phyloP scores from a whole-genome alignment of 495 filamentous ascomycete species.

The Extremus antarcticus region DNA sequence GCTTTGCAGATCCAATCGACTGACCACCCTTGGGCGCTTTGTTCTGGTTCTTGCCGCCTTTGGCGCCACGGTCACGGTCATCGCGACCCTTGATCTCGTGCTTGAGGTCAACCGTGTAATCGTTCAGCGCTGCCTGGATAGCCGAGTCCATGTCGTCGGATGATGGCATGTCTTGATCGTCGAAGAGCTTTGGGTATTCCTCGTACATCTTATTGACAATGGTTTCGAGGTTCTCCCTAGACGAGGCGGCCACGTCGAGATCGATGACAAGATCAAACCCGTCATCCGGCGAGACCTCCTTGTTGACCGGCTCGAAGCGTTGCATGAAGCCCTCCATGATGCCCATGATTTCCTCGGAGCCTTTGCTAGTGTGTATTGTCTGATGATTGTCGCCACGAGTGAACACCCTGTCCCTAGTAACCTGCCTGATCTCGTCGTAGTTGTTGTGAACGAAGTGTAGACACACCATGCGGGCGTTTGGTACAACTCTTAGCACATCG shows the following conservation, averaged over 20 bases:
- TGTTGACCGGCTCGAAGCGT: constrained; percentile 70
- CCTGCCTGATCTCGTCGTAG: constrained; percentile 53
- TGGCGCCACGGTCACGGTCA: constrained; percentile 11
- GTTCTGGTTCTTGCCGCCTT: neutral
- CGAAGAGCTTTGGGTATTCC: constrained; percentile 63
- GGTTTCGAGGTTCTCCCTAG: constrained; percentile 76
- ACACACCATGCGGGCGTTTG: constrained; percentile 67
- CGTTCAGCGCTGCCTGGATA: constrained; percentile 60
- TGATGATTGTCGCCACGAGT: constrained; percentile 92
- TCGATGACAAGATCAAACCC: constrained; percentile 75
- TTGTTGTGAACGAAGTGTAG: constrained; percentile 77
- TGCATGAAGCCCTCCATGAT: constrained; percentile 94
- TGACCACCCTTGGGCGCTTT: neutral
- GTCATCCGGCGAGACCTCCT: constrained; percentile 53
- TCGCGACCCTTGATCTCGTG: constrained; percentile 51
- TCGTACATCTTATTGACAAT: constrained; percentile 58
- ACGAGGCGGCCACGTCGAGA: constrained; percentile 63
- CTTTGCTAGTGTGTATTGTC: constrained; percentile 75
- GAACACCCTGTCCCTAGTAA: constrained; percentile 72
- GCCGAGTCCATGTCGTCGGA: constrained; percentile 68
- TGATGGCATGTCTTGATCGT: constrained; percentile 49
- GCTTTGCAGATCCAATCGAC: constrained; percentile 9
- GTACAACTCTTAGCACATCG: constrained; percentile 53
- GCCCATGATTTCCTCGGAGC: constrained; percentile 55
- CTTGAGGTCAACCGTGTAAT: constrained; percentile 66